Base-by-base conservation (phyloP, 345 rosid genomes). In the Lepidium sativum region DNA sequence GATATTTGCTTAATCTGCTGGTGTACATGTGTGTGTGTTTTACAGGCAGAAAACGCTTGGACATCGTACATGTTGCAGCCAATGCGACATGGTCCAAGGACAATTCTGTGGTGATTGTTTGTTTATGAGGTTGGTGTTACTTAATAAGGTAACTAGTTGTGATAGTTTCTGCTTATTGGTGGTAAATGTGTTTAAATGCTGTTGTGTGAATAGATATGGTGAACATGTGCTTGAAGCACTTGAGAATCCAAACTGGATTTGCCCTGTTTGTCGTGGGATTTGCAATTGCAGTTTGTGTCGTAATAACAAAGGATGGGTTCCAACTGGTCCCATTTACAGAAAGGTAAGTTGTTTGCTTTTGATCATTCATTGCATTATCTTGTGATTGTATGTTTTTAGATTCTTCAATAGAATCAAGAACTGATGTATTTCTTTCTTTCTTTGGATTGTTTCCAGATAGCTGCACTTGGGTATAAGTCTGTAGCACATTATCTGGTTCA, bases 231-330 rank as follows among this genome's bases (percentile, higher is more conserved):
- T 84, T 59, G 99, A 94, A 81, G 92, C 99, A 69, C 40, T 72
- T 6, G 89, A 88, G 70, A 84, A 90, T 60, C 87, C 88, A 16
- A 65, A 81, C 53, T 94, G 99, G 97, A 42, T 68, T 47, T 88
- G 99, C 65, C 97, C 99, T 2, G 83, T 52, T 5, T 94, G 99
- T 54, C 88, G 92, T 0, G 97, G 95, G 56, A 94, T 94, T 69
- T 94, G 96, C 85, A 88, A 88, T 67, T 94, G 95, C 76, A 94
- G 99, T 79, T 67, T 94, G 43, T 94, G 97, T 75, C 76, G 96
- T 15, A 81, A 83, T 45, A 78, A 82, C 11, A 94, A 86, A 74
- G 99, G 97, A 41, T 90, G 91, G 96, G 68, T 79, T 65, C 92
- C 98, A 27, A 89, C 92, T 15, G 97, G 97, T 1, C 2, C 72